Evolutionary conservation across 2,329 filamentous ascomycete species (phyloP), one percentile per base, ranked within the genome.

Genomic region (Pseudogymnoascus sp.): DNA sequence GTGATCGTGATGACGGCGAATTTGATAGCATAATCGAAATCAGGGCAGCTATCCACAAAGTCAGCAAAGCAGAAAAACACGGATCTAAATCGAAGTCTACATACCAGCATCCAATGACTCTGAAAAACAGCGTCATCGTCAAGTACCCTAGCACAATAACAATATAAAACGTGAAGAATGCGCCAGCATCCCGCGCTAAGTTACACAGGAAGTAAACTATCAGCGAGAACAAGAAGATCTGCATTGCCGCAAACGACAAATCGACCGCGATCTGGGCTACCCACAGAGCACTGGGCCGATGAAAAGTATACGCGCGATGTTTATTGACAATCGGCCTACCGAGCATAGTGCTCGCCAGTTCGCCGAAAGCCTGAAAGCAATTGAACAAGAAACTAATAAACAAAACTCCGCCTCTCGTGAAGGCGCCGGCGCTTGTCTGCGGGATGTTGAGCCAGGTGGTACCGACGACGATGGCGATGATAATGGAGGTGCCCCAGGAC

Each of bases 361-460:
- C 88, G 1, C 85, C 81, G 79, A 89, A 84, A 25, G 85, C 80
- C 1, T 89, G 70, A 5, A 90, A 74, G 63, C 81, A 78, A 70
- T 88, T 86, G 73, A 82, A 86, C 0, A 90, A 75, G 0, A 89
- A 76, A 1, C 85, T 77, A 61, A 89, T 82, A 77, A 89, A 90
- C 4, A 88, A 74, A 0, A 85, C 81, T 60, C 87, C 88, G 0
- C 81, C 79, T 68, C 88, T 88, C 67, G 83, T 70, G 71, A 89
- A 89, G 0, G 89, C 73, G 8, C 87, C 87, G 0, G 74, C 78
- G 0, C 84, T 83, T 59, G 81, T 84, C 21, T 75, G 64, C 0
- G 85, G 81, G 0, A 86, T 82, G 63, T 86, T 79, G 74, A 89
- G 90, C 74, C 89, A 90, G 4, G 89, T 78, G 0, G 86, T 89